These are phyloP conservation scores for Russula griseocarnosa DNA, from an alignment of 768 basidiomycete species.

Conservation along the genomic window DNA sequence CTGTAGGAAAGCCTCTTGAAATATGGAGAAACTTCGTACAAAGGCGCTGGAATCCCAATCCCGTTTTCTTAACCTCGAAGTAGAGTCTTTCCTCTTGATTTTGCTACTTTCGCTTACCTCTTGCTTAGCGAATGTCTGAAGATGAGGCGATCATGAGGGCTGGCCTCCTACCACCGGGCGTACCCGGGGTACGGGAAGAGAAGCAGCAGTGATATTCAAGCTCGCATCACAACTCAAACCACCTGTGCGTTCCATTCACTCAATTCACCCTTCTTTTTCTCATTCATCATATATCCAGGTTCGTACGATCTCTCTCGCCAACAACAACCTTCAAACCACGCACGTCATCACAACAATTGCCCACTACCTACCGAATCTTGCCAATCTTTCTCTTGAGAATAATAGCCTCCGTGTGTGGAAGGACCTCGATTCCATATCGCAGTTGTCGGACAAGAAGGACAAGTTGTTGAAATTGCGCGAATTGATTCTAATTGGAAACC, in stretches of 20 bases:
- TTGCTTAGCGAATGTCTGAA: conserved; percentile 62
- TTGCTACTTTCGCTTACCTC: conserved; percentile 14
- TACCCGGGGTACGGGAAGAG: conserved; percentile 56
- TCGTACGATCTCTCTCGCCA: conserved; percentile 80
- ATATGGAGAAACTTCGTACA: conserved; percentile 74
- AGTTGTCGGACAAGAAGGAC: conserved; percentile 55
- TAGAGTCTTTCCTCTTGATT: conserved; percentile 14
- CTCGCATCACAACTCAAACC: conserved; percentile 76
- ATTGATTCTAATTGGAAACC: conserved; percentile 72
- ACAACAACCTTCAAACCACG: conserved; percentile 64
- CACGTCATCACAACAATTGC: conserved; percentile 56
- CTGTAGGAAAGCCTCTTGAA: conserved; percentile 47
- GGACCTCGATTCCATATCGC: conserved; percentile 64
- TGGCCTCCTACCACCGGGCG: conserved; percentile 66
- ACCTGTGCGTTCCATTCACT: conserved; percentile 43
- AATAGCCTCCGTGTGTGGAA: conserved; percentile 67
- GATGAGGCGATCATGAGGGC: conserved; percentile 74
- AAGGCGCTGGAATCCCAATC: conserved; percentile 63
- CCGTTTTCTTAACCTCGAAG: conserved; percentile 78
- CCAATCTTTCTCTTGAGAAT: conserved; percentile 74
- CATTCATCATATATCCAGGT: conserved; percentile 40
- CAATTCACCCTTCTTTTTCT: not conserved
- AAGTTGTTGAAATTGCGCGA: conserved; percentile 65
- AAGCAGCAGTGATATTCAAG: conserved; percentile 86
- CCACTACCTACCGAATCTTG: conserved; percentile 73